These are phyloP conservation scores for Xylariaceae sp. DNA, from an alignment of 2,329 filamentous ascomycete genomes.

Conservation along the genomic window DNA sequence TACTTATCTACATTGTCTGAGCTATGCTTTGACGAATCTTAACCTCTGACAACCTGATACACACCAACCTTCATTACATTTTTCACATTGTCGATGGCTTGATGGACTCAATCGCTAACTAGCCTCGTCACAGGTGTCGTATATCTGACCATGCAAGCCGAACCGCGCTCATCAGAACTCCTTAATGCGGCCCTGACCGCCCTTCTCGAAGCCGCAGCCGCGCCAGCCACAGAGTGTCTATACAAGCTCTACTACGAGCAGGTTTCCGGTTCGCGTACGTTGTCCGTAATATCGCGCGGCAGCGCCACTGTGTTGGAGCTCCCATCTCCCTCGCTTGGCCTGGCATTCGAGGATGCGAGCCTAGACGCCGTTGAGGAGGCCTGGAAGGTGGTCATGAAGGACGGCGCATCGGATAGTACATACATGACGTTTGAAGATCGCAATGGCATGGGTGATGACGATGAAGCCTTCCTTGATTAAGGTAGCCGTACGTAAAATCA, in stretches of 20 bases:
- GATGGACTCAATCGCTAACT: conserved; percentile 16
- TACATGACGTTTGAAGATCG: conserved; percentile 80
- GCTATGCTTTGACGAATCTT: conserved; percentile 75
- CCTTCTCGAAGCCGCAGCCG: conserved; percentile 35
- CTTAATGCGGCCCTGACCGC: conserved; percentile 39
- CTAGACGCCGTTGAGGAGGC: conserved; percentile 62
- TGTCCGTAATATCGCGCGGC: conserved; percentile 33
- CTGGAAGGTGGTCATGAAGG: conserved; percentile 61
- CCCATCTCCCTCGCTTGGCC: conserved; percentile 53
- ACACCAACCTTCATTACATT: conserved; percentile 34
- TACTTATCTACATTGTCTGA: conserved; percentile 99
- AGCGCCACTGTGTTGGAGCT: conserved; percentile 47
- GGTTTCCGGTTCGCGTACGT: conserved; percentile 28
- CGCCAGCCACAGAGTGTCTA: conserved; percentile 34
- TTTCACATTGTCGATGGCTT: background rate
- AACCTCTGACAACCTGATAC: conserved; percentile 85
- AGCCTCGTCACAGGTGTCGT: conserved; percentile 28
- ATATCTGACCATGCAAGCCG: conserved; percentile 39
- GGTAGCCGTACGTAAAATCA: background rate
- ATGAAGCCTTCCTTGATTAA: conserved; percentile 48
- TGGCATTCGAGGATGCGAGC: conserved; percentile 68
- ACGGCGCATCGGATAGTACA: conserved; percentile 39
- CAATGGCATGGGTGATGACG: conserved; percentile 51
- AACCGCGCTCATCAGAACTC: conserved; percentile 32
- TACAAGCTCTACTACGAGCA: conserved; percentile 56